Evolutionary conservation across 139 green algal genomes (phyloP), one percentile per base, ranked within the genome.

Genomic region (Chlamydomonas schloesseri): DNA sequence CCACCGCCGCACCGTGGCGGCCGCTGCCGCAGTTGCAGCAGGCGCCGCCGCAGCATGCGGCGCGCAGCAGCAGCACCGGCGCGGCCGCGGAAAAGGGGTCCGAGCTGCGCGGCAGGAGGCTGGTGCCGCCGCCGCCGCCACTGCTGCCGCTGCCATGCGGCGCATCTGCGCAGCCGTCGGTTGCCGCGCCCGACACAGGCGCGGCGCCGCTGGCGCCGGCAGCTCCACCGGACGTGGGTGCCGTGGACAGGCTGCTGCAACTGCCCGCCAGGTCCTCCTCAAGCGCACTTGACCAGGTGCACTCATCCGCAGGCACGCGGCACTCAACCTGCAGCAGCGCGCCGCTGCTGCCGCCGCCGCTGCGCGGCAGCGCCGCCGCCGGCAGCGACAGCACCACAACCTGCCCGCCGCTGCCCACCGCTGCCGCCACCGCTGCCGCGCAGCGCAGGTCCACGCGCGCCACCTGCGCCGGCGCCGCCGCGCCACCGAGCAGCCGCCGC

Each of bases 251-350:
- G 55, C 18, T 62, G 55, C 8, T 50, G 42, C 42, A 5, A 8
- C 42, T 50, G 42, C 42, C 42, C 6, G 42, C 42, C 6, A 50
- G 42, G 42, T 50, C 42, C 42, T 50, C 42, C 8, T 50, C 42
- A 5, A 50, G 42, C 42, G 42, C 42, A 8, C 42, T 50, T 5
- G 42, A 62, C 55, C 55, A 62, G 2, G 55, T 62, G 55, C 20
- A 24, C n/a, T 24, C n/a, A 1, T 37, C n/a, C n/a, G 26, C 28
- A 2, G 21, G 31, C 20, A 20, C 42, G 24, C 62, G 78, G 9
- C 60, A 36, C 65, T 84, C 78, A 18, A 84, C 64, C n/a, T 75
- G 78, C 42, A 84, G 78, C n/a, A 84, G 64, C 17, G 46, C 78
- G 18, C 64, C 26, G n/a, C 28, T 6, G 10, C 18, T 1, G 26